Percentiles rank a stretch among this genome's conserved stretches.
Evolutionary conservation across 495 filamentous ascomycete genomes (phyloP).

Genomic region (Parathielavia appendiculata): DNA sequence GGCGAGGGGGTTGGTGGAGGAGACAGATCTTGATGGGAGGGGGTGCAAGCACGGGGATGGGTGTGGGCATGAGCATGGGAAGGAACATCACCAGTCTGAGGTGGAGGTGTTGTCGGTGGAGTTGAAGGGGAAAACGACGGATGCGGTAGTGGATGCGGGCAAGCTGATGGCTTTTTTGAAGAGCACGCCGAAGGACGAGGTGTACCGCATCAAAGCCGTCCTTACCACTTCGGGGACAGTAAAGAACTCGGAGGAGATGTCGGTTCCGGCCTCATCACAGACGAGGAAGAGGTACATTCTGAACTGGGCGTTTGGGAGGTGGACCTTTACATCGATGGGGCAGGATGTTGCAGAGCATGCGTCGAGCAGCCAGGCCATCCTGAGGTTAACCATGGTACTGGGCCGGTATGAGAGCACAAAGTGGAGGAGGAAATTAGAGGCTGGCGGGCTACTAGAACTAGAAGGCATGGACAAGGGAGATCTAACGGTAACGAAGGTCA

Average conservation of each 20-base stretch:
- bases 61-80: constrained; percentile 31
- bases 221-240: constrained; percentile 56
- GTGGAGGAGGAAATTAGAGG: constrained; percentile 82
- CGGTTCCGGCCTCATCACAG: constrained; percentile 10
- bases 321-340: constrained; percentile 71
- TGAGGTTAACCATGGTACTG: constrained; percentile 79
- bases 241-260: constrained; percentile 51
- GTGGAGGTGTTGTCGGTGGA: constrained; percentile 83
- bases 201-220: constrained; percentile 93
- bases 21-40: constrained; percentile 9
- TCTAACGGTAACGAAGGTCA: constrained; percentile 43
- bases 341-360: constrained; percentile 41
- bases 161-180: constrained; percentile 64
- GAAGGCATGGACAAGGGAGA: constrained; percentile 36
- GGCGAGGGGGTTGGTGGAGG: constrained; percentile 52
- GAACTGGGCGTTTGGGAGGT: constrained; percentile 96
- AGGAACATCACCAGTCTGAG: constrained; percentile 65
- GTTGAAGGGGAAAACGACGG: constrained; percentile 45
- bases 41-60: constrained; percentile 25
- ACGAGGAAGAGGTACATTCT: constrained; percentile 61
- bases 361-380: constrained; percentile 44
- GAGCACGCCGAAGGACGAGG: constrained; percentile 76
- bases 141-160: constrained; percentile 50
- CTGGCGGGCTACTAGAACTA: constrained; percentile 52
- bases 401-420: constrained; percentile 79